These are phyloP conservation scores for Neurospora hispaniola DNA, from an alignment of 495 filamentous ascomycete genomes.

Conservation along the genomic window DNA sequence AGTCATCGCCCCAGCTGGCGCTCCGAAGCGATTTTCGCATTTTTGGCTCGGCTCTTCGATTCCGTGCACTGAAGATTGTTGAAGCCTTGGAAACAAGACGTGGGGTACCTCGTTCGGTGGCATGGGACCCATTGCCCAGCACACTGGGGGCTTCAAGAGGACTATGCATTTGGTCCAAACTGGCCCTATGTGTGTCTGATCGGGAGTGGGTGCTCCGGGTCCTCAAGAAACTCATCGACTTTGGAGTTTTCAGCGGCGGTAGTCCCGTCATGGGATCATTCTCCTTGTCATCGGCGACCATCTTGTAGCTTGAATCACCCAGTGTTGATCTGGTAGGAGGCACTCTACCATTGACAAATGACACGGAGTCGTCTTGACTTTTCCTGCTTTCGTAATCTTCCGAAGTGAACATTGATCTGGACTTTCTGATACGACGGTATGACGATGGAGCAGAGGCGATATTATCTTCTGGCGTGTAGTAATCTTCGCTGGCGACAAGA, in stretches of 20 bases:
- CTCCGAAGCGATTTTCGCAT: constrained; percentile 51
- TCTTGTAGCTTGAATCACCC: constrained; percentile 6
- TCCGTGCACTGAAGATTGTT: constrained; percentile 35
- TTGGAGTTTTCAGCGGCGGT: constrained; percentile 29
- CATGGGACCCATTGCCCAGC: constrained; percentile 1
- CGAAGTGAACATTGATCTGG: constrained; percentile 60
- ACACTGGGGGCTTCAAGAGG: neutral
- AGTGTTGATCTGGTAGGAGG: constrained; percentile 7
- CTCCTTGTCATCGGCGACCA: constrained; percentile 12
- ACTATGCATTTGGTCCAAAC: neutral
- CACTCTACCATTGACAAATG: neutral
- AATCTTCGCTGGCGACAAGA: constrained; percentile 30
- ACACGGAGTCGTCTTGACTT: constrained; percentile 4
- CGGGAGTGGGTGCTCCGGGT: constrained; percentile 20
- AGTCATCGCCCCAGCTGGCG: constrained; percentile 27
- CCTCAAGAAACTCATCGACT: constrained; percentile 55
- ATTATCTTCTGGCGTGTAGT: constrained; percentile 49
- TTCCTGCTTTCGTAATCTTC: constrained; percentile 23
- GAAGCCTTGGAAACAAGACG: constrained; percentile 33
- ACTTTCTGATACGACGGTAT: constrained; percentile 60
- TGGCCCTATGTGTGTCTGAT: constrained; percentile 2
- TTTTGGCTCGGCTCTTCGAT: constrained; percentile 34
- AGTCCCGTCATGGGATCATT: neutral
- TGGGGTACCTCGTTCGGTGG: neutral
- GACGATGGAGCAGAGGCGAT: constrained; percentile 59